Conservation (phyloP, 352 stramenopile genomes). For the Aphanomyces stellatus region DNA sequence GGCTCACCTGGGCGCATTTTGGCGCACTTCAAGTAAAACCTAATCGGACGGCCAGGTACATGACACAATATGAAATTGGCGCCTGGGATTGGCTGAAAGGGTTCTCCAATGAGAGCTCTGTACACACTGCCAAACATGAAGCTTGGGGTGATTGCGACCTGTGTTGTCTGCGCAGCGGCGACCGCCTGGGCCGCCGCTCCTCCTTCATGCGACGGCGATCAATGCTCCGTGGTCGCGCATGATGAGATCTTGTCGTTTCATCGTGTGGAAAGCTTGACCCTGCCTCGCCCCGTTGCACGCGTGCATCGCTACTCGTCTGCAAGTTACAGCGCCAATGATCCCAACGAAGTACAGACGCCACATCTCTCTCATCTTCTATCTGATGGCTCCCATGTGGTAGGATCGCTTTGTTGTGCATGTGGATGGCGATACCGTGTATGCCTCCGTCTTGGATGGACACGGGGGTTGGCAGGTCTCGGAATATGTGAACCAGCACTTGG, state of each 20-base stretch:
- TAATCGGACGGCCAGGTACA: too few relatives aligned
- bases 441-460: slow-evolving; percentile 85
- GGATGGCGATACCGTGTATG: slow-evolving; percentile 74
- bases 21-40: too few relatives aligned
- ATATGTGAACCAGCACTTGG: slow-evolving; percentile 68
- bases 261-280: neutral
- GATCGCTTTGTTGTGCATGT: slow-evolving; percentile 79
- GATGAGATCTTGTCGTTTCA: neutral
- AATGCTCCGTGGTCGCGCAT: neutral
- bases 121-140: too few relatives aligned
- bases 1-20: too few relatives aligned
- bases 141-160: neutral
- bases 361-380: neutral
- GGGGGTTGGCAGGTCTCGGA: slow-evolving; percentile 91
- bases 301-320: slow-evolving; percentile 4
- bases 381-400: too few relatives aligned
- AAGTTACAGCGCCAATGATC: slow-evolving; percentile 56
- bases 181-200: too few relatives aligned
- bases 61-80: too few relatives aligned
- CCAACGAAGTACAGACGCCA: slow-evolving; percentile 33
- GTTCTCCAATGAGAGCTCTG: too few relatives aligned
- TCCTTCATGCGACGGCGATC: neutral
- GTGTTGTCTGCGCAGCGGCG: neutral
- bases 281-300: neutral
- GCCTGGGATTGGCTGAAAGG: too few relatives aligned